A percentile compares a stretch with the other conserved stretches of the same genome.
These are phyloP conservation scores for Amanita pseudoporphyria DNA, from an alignment of 768 basidiomycete species.

Conservation along the genomic window DNA sequence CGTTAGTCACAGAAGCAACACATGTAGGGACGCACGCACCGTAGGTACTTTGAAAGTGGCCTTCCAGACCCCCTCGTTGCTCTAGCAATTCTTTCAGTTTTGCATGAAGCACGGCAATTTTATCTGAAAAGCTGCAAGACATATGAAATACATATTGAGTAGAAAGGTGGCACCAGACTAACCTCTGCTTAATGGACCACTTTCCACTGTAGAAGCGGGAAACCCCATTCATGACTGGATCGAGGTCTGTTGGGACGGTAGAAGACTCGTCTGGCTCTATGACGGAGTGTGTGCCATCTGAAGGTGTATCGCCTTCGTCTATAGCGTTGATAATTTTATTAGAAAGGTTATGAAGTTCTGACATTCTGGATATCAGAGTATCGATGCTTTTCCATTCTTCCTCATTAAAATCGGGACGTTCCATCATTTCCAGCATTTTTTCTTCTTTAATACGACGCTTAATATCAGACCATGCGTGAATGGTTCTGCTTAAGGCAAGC, in stretches of 20 bases:
- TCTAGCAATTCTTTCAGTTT: conserved; percentile 33
- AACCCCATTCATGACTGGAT: conserved; percentile 6
- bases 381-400: conserved; percentile 50
- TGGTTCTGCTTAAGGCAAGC: conserved; percentile 50
- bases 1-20: not conserved
- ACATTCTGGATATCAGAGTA: conserved; percentile 42
- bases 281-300: not conserved
- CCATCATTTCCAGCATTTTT: conserved; percentile 36
- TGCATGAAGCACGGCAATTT: conserved; percentile 39
- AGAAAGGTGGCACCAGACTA: conserved; percentile 10
- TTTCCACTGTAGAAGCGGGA: conserved; percentile 28
- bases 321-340: conserved; percentile 45
- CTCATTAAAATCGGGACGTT: conserved; percentile 17
- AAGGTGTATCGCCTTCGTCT: conserved; percentile 11
- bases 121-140: conserved; percentile 47
- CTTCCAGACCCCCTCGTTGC: conserved; percentile 44
- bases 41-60: conserved; percentile 39
- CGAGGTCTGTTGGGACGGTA: not conserved
- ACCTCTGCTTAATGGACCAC: conserved; percentile 66
- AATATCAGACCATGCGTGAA: conserved; percentile 49
- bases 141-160: conserved; percentile 2
- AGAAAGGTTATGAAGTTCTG: conserved; percentile 41
- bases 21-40: conserved; percentile 24
- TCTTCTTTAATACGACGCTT: conserved; percentile 45
- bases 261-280: conserved; percentile 2